Conservation (phyloP, 139 green algal species). For the Tetradesmus lagerheimii region DNA sequence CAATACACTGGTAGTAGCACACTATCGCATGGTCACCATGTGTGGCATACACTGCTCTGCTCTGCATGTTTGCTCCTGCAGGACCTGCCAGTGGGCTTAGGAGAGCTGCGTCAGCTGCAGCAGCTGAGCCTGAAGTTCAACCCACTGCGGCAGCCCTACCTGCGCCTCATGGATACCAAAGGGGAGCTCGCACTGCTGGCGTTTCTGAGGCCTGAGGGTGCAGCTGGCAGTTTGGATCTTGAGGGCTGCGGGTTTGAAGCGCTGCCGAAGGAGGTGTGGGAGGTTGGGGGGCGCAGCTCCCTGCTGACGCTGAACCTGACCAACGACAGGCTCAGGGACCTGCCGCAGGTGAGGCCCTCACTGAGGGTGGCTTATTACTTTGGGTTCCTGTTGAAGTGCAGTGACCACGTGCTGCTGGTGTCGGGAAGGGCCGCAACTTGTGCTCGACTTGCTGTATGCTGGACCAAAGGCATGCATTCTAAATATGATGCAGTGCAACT, state of each 20-base stretch:
- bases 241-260: conserved; percentile 48
- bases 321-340: conserved; percentile 55
- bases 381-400: too few relatives aligned
- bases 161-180: conserved; percentile 34
- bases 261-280: conserved; percentile 53
- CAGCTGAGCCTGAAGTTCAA: conserved; percentile 45
- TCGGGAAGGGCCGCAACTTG: too few relatives aligned
- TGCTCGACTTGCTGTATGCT: too few relatives aligned
- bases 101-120: conserved; percentile 42
- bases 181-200: conserved; percentile 40
- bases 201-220: conserved; percentile 12
- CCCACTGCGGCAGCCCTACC: conserved; percentile 33
- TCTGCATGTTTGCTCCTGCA: background rate
- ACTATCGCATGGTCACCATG: too few relatives aligned
- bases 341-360: conserved; percentile 30
- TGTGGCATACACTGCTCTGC: too few relatives aligned
- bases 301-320: conserved; percentile 59
- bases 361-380: too few relatives aligned
- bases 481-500: too few relatives aligned
- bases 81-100: conserved; percentile 51
- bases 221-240: conserved; percentile 53
- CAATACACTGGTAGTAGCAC: too few relatives aligned
- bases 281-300: conserved; percentile 42
- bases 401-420: too few relatives aligned
- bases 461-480: too few relatives aligned